These are phyloP conservation scores for Trametes cinnabarina DNA, from an alignment of 768 basidiomycete species.

Conservation along the genomic window DNA sequence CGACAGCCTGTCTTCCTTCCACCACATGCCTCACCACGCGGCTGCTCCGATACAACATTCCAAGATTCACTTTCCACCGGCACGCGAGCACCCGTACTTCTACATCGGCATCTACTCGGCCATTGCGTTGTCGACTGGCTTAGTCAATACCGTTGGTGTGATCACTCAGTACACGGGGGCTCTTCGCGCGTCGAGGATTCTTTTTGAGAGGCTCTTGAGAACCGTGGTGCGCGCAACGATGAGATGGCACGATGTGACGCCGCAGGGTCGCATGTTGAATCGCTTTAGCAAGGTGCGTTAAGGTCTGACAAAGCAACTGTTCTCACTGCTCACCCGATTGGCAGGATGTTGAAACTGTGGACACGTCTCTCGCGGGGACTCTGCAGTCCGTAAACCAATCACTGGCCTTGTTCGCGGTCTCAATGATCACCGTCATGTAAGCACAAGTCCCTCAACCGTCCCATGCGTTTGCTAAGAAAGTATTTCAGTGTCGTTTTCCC, in stretches of 20 bases:
- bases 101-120: constrained; percentile 67
- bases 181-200: constrained; percentile 34
- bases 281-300: constrained; percentile 65
- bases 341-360: constrained; percentile 84
- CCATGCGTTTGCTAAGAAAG: constrained; percentile 18
- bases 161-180: constrained; percentile 63
- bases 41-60: background rate
- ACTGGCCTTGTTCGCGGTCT: constrained; percentile 72
- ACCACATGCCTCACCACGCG: constrained; percentile 19
- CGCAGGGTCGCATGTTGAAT: constrained; percentile 85
- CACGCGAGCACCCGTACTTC: constrained; percentile 62
- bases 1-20: constrained; percentile 24
- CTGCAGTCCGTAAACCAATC: constrained; percentile 77
- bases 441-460: constrained; percentile 24
- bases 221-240: constrained; percentile 80
- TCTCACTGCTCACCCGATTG: constrained; percentile 1
- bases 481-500: constrained; percentile 66
- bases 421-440: constrained; percentile 69
- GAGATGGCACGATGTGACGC: constrained; percentile 82
- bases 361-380: constrained; percentile 64
- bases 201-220: constrained; percentile 54
- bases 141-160: constrained; percentile 45
- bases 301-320: background rate
- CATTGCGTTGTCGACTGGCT: constrained; percentile 51
- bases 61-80: constrained; percentile 40